phyloP scores from a whole-genome alignment of 2,329 filamentous ascomycete species.

The Cordyceps pruinosa region DNA sequence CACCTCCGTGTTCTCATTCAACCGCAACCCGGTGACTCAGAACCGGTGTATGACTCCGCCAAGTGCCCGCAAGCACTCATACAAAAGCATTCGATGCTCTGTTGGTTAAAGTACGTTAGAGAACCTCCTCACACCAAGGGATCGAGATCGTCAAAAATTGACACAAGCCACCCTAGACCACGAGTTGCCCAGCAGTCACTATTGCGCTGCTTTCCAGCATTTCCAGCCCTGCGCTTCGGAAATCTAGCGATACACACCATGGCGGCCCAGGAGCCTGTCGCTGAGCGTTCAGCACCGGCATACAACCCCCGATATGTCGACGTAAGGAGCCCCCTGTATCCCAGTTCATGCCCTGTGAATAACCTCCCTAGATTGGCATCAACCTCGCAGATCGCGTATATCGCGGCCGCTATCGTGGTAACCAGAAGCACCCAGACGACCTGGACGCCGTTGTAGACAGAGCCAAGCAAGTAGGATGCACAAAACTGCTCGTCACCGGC shows the following conservation, averaged over 20 bases:
- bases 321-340: slow-evolving; percentile 35
- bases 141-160: background rate
- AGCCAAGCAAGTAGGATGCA: slow-evolving; percentile 70
- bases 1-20: background rate
- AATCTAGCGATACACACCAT: background rate
- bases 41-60: background rate
- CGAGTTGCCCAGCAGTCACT: slow-evolving; percentile 4
- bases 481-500: slow-evolving; percentile 88
- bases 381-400: slow-evolving; percentile 93
- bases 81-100: background rate
- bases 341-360: slow-evolving; percentile 13
- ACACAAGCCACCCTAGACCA: slow-evolving; percentile 3
- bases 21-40: background rate
- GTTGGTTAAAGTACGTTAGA: background rate
- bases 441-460: slow-evolving; percentile 70
- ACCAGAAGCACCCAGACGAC: slow-evolving; percentile 65
- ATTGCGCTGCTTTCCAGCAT: background rate
- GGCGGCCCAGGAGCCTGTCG: background rate
- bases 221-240: background rate
- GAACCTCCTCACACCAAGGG: background rate
- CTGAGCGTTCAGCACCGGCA: background rate
- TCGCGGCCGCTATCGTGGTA: slow-evolving; percentile 75
- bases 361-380: slow-evolving; percentile 64
- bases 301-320: slow-evolving; percentile 50
- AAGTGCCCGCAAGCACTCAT: background rate